Conservation (phyloP, 495 filamentous ascomycete genomes). For the Podospora pseudocomata region DNA sequence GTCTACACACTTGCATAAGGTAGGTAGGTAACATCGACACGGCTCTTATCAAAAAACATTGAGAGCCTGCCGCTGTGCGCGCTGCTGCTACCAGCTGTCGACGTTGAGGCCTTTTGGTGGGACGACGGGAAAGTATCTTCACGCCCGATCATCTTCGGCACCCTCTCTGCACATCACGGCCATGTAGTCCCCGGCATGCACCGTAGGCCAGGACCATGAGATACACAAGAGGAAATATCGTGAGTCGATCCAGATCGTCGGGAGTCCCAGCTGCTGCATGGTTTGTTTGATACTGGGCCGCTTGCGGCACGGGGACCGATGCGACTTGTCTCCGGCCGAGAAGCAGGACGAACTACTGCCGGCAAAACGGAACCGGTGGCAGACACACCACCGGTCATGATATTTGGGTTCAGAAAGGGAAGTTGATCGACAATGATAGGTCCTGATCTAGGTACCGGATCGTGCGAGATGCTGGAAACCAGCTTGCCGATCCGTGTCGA, state of each 20-base stretch:
- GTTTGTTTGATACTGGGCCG: background rate
- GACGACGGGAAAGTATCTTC: background rate
- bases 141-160: background rate
- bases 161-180: background rate
- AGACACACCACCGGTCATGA: background rate
- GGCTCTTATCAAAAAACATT: background rate
- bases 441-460: background rate
- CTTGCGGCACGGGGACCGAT: background rate
- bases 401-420: background rate
- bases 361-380: background rate
- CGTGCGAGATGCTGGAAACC: background rate
- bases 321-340: constrained; percentile 3
- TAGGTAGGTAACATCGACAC: background rate
- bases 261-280: background rate
- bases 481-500: background rate
- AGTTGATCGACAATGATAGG: background rate
- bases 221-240: background rate
- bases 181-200: background rate
- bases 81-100: background rate
- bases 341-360: background rate
- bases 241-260: background rate
- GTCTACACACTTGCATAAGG: background rate
- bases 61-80: background rate
- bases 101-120: background rate
- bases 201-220: background rate